Percentiles rank a stretch among this genome's conserved stretches.
Evolutionary conservation across 2,329 filamentous ascomycete species (phyloP).

Genomic region (Aspergillus pseudoviridinutans): DNA sequence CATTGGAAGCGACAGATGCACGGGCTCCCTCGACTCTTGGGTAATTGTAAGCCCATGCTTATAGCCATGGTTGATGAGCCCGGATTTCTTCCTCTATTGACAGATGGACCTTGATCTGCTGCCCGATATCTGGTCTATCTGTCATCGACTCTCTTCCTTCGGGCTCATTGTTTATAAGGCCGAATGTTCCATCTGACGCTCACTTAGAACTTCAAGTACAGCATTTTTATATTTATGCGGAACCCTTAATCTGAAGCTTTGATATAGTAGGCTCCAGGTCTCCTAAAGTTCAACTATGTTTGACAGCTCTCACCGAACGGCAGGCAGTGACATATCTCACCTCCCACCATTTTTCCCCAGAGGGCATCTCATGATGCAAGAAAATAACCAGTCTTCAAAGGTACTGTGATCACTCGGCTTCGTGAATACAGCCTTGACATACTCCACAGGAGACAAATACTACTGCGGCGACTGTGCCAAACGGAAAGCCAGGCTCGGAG

Average conservation of each 20-base stretch:
- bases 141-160: neutral
- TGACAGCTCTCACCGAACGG: neutral
- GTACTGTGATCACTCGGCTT: neutral
- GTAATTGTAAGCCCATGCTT: neutral
- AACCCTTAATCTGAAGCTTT: neutral
- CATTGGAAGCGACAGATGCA: neutral
- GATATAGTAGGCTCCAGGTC: neutral
- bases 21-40: too few species aligned
- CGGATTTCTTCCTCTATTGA: neutral
- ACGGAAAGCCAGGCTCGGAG: neutral
- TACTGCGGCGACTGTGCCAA: too few species aligned
- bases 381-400: neutral
- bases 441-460: neutral
- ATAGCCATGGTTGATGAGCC: too few species aligned
- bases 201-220: neutral
- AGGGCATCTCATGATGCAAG: neutral
- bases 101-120: neutral
- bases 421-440: neutral
- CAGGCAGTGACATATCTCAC: too few species aligned
- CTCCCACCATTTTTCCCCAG: neutral
- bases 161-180: neutral
- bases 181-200: neutral
- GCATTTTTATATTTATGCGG: neutral
- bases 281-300: neutral
- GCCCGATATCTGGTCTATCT: neutral